These are phyloP conservation scores for Trametes polyzona DNA, from an alignment of 1,284 basidiomycete genomes.

Conservation along the genomic window DNA sequence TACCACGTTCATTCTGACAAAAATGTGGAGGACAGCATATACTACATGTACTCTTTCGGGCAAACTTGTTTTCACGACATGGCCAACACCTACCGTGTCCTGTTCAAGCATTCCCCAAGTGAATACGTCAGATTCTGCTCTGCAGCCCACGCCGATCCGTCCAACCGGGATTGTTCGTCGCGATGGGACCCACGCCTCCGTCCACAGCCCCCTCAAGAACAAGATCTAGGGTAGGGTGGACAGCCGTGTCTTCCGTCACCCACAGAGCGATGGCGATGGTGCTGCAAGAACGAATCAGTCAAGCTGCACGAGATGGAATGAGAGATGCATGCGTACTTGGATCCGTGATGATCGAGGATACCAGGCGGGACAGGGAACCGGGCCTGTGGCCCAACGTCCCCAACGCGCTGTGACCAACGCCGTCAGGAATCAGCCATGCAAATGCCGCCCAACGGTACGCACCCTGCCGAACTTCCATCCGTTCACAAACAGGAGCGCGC, in stretches of 20 bases:
- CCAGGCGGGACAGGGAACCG: conserved; percentile 82
- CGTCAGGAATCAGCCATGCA: neutral
- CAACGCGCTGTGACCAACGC: conserved; percentile 29
- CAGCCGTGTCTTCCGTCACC: conserved; percentile 55
- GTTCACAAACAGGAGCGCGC: conserved; percentile 76
- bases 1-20: too few relatives aligned
- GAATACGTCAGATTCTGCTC: too few relatives aligned
- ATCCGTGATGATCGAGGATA: conserved; percentile 70
- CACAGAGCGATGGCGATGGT: conserved; percentile 75
- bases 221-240: conserved; percentile 58
- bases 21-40: too few relatives aligned
- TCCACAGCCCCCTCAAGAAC: conserved; percentile 61
- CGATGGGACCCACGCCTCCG: conserved; percentile 64
- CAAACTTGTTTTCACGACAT: too few relatives aligned
- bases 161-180: conserved; percentile 64
- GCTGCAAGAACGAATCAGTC: conserved; percentile 39
- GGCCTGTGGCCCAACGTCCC: conserved; percentile 59
- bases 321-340: conserved; percentile 56
- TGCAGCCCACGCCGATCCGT: conserved; percentile 27
- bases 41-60: too few relatives aligned
- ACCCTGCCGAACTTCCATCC: conserved; percentile 92
- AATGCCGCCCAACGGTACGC: conserved; percentile 16
- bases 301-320: neutral
- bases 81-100: too few relatives aligned
- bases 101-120: too few relatives aligned